Base-by-base conservation (phyloP, 2,329 filamentous ascomycete species). In the Hymenoscyphus fructigenus region DNA sequence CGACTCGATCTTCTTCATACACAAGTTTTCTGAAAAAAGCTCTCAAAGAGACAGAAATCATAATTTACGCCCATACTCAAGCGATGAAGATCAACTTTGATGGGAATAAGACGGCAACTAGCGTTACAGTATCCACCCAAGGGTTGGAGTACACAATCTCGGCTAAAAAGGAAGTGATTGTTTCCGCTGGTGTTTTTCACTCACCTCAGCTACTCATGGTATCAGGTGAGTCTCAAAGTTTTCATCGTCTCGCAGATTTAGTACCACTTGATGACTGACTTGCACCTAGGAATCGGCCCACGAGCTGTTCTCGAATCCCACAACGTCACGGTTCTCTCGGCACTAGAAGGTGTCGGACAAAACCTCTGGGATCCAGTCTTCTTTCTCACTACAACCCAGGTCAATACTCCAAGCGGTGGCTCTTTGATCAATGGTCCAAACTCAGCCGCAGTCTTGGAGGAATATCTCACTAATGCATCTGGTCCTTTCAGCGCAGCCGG, bases 111-210 rank as follows among this genome's bases (percentile, higher is more conserved):
- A 79, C 74, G 60, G 81, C 79, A 0, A 79, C 73, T 0, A 79
- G 78, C 6, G 81, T 82, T 1, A 55, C 71, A 28, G 76, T 81
- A 15, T 69, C 69, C 15, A 68, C 68, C 2, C 56, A 56, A 5
- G 63, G 65, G 15, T n/a, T 62, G 15, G 36, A 61, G 14, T 73
- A 64, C 41, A 69, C 63, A 1, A 57, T 72, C 28, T 55, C 60
- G n/a, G 72, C 69, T 3, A 65, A 53, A 1, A 69, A 69, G 58
- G 69, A 72, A 57, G 64, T 73, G 17, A 83, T 85, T 50, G 65
- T 85, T 12, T 78, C 79, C 0, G 81, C 80, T 1, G 83, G 83
- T 14, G 75, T 78, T 2, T 83, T 83, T 71, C 82, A 83, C 70
- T 79, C 81, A 5, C 82, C 82, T 0, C 82, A 85, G 67, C 76